Base-by-base conservation (phyloP, 306 rosid genomes). In the Trifolium dubium region DNA sequence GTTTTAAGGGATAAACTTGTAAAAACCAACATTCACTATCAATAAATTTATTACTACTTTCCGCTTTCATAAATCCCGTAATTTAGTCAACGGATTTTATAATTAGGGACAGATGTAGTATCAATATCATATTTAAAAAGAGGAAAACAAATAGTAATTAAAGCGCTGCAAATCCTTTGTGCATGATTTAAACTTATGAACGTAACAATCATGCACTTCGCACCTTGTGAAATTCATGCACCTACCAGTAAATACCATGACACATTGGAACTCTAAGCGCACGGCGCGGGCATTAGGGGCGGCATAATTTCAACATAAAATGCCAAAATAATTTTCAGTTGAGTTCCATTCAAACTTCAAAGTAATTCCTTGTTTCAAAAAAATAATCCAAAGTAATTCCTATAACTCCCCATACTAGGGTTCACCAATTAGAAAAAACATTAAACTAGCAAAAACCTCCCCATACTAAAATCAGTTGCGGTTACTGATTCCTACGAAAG, bases 401-500 rank as follows among this genome's bases (percentile, higher is more conserved):
- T 46, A 56, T 56, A 23, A 23, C 12, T 64, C 14, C 23, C 14
- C 6, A 47, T 62, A 49, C 51, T 62, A 50, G n/a, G 53, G 39
- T 47, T 63, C 64, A 50, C 17, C 17, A 64, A 19, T 46, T 39
- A 10, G 44, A 41, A 50, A 41, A 50, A 66, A 72, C 47, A 50
- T 59, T 9, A 77, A 63, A 69, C 15, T 32, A 30, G 40, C 53
- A 74, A 66, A 82, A 46, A 32, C 28, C 31, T n/a, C 72, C 23
- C 56, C 10, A 37, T 37, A 37, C 23, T 23, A 37, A 35, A 37
- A 37, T 37, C 40, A 37, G 40, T 37, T 6, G 40, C 40, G 10
- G 40, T 37, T 37, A 37, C 59, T 72, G 67, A 60, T 30, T 72
- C 65, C 78, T 73, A 39, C 12, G 15, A 63, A 78, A 78, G 73